These are phyloP conservation scores for Magnolia kwangsiensis DNA, from an alignment of 164 flowering plant species.

Conservation along the genomic window DNA sequence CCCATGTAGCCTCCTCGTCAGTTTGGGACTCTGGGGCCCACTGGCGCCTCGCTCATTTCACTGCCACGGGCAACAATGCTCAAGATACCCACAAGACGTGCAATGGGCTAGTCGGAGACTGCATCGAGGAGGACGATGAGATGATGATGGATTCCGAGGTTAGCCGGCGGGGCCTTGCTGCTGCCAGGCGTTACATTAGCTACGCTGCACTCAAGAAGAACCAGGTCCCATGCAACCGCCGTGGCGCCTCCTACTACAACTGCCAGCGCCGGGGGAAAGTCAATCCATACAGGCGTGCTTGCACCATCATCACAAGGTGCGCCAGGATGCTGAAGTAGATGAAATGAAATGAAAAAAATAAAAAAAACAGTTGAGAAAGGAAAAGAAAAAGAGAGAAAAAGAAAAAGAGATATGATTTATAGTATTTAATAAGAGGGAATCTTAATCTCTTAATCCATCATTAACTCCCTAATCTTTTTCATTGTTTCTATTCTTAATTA, in stretches of 20 bases:
- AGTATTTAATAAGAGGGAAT: not conserved
- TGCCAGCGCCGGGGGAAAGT: conserved; percentile 23
- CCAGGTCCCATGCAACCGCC: conserved; percentile 41
- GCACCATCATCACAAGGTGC: conserved; percentile 39
- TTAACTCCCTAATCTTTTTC: not conserved
- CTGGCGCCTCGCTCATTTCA: not conserved
- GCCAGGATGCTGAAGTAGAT: conserved; percentile 18
- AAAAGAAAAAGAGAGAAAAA: not conserved
- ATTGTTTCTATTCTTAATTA: not conserved
- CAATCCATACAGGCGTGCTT: conserved; percentile 49
- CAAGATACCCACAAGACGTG: not conserved
- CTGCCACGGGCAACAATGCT: not conserved
- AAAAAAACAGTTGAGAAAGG: no score
- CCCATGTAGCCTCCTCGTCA: conserved; percentile 1
- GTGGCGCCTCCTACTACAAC: conserved; percentile 47
- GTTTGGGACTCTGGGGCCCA: not conserved
- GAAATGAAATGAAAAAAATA: not conserved
- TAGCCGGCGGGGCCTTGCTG: conserved; percentile 18
- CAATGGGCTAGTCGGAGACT: conserved; percentile 11
- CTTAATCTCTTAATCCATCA: not conserved
- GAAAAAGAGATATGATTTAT: not conserved
- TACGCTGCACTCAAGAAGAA: conserved; percentile 23
- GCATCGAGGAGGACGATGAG: conserved; percentile 25
- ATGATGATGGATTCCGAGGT: conserved; percentile 36
- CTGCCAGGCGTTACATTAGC: conserved; percentile 7